A percentile compares a stretch with the other conserved stretches of the same genome.
Conservation (phyloP, 163 green algal species). For the Chlamydomonas reinhardtii region DNA sequence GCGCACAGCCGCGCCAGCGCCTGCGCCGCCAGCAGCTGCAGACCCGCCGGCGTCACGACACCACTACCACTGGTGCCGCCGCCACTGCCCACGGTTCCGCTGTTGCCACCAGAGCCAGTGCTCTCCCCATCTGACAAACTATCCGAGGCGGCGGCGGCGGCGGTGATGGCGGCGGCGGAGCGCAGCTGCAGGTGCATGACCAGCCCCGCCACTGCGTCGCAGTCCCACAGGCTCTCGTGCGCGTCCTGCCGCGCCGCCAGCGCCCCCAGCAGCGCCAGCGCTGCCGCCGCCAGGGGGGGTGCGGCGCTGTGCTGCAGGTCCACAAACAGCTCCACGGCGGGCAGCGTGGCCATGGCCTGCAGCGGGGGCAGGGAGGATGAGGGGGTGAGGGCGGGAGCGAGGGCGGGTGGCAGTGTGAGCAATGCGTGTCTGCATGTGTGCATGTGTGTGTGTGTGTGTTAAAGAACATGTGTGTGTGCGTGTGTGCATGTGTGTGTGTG, state of each 20-base stretch:
- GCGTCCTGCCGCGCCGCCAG: constrained; percentile 36
- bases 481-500: too few relatives aligned
- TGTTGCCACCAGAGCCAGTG: too few relatives aligned
- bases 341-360: constrained; percentile 34
- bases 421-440: neutral
- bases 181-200: constrained; percentile 32
- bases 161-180: neutral
- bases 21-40: constrained; percentile 10
- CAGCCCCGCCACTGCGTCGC: constrained; percentile 23
- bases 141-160: neutral
- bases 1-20: constrained; percentile 13
- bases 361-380: neutral
- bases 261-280: constrained; percentile 2
- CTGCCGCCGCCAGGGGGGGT: neutral
- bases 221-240: constrained; percentile 43
- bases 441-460: too few relatives aligned
- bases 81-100: neutral
- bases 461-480: neutral
- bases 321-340: constrained; percentile 35
- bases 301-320: constrained; percentile 1
- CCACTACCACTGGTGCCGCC: neutral
- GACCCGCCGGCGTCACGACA: neutral
- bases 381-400: neutral
- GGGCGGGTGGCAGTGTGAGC: too few relatives aligned
- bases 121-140: neutral